A percentile compares a stretch with the other conserved stretches of the same genome.
Conservation (phyloP, 106 monocot species). For the Triglochin maritima region DNA sequence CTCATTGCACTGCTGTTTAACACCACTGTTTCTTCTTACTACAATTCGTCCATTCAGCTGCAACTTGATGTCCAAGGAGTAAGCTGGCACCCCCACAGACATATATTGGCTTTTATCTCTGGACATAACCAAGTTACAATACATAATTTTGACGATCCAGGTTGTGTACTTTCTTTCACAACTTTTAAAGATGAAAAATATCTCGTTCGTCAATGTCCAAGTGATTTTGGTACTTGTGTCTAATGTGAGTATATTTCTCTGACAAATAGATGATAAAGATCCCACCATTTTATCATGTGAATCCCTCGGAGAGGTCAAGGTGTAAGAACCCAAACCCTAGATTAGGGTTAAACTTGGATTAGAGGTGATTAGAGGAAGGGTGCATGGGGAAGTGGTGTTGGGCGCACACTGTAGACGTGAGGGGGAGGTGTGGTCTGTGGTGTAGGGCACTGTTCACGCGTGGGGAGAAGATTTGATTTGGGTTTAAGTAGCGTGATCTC, state of each 20-base stretch:
- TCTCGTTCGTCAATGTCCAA: background rate
- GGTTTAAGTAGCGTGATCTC: too few relatives aligned
- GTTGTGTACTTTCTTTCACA: slow-evolving; percentile 14
- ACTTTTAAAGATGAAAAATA: background rate
- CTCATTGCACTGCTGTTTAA: too few relatives aligned
- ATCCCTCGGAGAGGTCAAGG: slow-evolving; percentile 60
- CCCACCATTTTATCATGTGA: slow-evolving; percentile 62
- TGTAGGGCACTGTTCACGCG: too few relatives aligned
- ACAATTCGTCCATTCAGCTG: too few relatives aligned
- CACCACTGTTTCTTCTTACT: too few relatives aligned
- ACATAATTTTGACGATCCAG: slow-evolving; percentile 75
- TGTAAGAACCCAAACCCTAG: too few relatives aligned
- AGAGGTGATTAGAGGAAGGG: too few relatives aligned
- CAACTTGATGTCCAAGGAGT: slow-evolving; percentile 42
- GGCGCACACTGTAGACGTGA: too few relatives aligned
- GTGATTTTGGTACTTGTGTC: background rate
- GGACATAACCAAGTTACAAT: slow-evolving; percentile 74
- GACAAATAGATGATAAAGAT: slow-evolving; percentile 55
- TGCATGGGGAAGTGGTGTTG: too few relatives aligned
- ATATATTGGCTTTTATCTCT: slow-evolving; percentile 86
- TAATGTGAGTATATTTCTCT: slow-evolving; percentile 6
- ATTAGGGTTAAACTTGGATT: too few relatives aligned
- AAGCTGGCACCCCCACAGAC: slow-evolving; percentile 75
- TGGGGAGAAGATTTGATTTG: too few relatives aligned
- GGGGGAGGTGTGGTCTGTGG: too few relatives aligned